Evolutionary conservation across 1,284 basidiomycete species (phyloP).

Genomic region (Laetiporus sulphureus): DNA sequence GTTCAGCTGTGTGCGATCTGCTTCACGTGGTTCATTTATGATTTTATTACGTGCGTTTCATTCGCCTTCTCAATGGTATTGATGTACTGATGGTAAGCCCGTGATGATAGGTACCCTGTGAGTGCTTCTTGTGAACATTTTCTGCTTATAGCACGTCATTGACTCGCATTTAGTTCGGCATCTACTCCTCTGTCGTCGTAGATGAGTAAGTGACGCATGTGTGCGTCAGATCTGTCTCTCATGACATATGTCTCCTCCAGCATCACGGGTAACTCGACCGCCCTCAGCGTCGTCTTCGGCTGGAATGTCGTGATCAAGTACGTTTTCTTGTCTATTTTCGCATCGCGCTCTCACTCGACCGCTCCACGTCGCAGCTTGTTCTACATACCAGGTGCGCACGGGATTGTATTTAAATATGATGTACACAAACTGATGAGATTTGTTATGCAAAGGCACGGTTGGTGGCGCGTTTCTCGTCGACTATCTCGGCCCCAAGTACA

Average conservation of each 20-base stretch:
- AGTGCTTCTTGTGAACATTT: no score
- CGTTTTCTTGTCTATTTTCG: constrained; percentile 17
- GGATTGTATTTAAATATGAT: no score
- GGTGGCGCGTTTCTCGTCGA: constrained; percentile 77
- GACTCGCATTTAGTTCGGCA: no score
- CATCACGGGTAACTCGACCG: constrained; percentile 46
- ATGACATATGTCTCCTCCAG: constrained; percentile 24
- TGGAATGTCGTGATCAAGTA: constrained; percentile 79
- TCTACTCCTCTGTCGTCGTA: constrained; percentile 81
- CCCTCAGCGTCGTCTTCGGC: constrained; percentile 59
- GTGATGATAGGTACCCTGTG: constrained; percentile 47
- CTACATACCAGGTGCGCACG: constrained; percentile 75
- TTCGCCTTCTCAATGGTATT: no score
- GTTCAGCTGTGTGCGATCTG: constrained; percentile 61
- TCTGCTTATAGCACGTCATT: no score
- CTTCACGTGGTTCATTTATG: constrained; percentile 81
- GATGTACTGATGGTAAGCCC: no score
- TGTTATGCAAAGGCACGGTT: constrained; percentile 44
- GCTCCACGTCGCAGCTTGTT: constrained; percentile 60
- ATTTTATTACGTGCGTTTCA: constrained; percentile 62
- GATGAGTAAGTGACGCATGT: constrained; percentile 37
- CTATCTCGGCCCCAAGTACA: constrained; percentile 66
- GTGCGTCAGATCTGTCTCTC: not conserved
- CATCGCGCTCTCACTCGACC: no score
- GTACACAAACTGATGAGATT: constrained; percentile 20